These are phyloP conservation scores for Cutaneotrichosporon daszewskae DNA, from an alignment of 1,284 basidiomycete species.

Conservation along the genomic window DNA sequence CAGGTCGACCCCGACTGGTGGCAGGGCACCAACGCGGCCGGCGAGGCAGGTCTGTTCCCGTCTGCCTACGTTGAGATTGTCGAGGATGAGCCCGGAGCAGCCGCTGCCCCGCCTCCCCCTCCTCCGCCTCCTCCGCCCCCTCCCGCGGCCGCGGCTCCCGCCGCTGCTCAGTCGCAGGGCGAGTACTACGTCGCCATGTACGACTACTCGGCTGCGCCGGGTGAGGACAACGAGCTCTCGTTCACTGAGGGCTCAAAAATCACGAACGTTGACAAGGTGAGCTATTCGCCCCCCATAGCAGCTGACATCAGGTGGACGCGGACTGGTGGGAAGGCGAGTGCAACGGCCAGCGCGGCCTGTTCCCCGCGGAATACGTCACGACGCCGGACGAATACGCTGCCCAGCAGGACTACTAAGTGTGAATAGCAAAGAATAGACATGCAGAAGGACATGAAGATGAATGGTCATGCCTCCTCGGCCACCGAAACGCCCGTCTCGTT, in stretches of 20 bases:
- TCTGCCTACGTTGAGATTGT: constrained; percentile 78
- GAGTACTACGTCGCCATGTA: constrained; percentile 31
- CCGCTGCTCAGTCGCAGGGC: constrained; percentile 12
- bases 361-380: constrained; percentile 55
- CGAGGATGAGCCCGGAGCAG: constrained; percentile 33
- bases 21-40: constrained; percentile 63
- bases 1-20: constrained; percentile 81
- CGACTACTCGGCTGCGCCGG: constrained; percentile 67
- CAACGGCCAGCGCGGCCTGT: constrained; percentile 64
- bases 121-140: constrained; percentile 38
- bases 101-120: constrained; percentile 32
- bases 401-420: constrained; percentile 1
- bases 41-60: constrained; percentile 60
- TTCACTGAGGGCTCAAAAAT: constrained; percentile 78
- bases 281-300: too few species aligned
- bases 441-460: too few species aligned
- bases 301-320: too few species aligned
- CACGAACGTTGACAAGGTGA: constrained; percentile 50
- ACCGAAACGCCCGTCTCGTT: too few species aligned
- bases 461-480: too few species aligned
- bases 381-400: constrained; percentile 20
- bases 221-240: constrained; percentile 84
- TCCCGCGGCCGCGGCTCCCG: constrained; percentile 26
- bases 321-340: constrained; percentile 85
- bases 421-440: not conserved